Percentiles rank a stretch among this genome's conserved stretches.
Conservation (phyloP, 2,329 filamentous ascomycete species). For the Pestalotiopsis fici region DNA sequence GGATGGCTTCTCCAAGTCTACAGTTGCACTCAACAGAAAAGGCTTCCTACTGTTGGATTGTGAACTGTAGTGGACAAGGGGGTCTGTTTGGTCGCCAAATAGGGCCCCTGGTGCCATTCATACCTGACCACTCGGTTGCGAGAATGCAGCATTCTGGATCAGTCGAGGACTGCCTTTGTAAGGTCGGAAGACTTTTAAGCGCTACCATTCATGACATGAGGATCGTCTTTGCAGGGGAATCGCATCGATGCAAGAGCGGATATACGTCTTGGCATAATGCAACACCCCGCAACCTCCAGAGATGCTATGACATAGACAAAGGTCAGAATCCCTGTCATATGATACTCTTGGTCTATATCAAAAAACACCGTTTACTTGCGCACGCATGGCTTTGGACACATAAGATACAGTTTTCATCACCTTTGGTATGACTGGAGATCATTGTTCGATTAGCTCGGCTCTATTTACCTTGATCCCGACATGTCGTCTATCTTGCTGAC, state of each 20-base stretch:
- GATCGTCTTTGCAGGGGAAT: slow-evolving; percentile 2
- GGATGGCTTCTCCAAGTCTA: neutral
- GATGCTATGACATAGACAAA: slow-evolving; percentile 14
- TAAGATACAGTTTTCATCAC: no score
- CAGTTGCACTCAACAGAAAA: slow-evolving; percentile 3
- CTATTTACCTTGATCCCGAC: no score
- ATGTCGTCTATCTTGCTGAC: no score
- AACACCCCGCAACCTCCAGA: slow-evolving; percentile 22
- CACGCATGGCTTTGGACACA: neutral
- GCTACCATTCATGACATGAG: neutral
- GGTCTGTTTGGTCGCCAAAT: neutral
- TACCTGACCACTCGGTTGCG: neutral
- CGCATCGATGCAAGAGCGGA: slow-evolving; percentile 2
- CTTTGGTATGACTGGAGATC: no score
- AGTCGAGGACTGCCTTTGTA: neutral
- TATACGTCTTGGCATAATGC: slow-evolving; percentile 15
- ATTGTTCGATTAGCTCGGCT: no score
- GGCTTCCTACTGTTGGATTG: neutral
- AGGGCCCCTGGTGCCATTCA: neutral
- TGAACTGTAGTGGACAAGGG: neutral
- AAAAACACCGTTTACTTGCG: neutral
- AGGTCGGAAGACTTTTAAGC: neutral
- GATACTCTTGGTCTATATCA: neutral
- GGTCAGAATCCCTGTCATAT: neutral
- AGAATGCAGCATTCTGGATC: neutral